Percentiles rank a stretch among this genome's conserved stretches.
Evolutionary conservation across 1,284 basidiomycete genomes (phyloP).

Genomic region (Leccinum fuscescens): DNA sequence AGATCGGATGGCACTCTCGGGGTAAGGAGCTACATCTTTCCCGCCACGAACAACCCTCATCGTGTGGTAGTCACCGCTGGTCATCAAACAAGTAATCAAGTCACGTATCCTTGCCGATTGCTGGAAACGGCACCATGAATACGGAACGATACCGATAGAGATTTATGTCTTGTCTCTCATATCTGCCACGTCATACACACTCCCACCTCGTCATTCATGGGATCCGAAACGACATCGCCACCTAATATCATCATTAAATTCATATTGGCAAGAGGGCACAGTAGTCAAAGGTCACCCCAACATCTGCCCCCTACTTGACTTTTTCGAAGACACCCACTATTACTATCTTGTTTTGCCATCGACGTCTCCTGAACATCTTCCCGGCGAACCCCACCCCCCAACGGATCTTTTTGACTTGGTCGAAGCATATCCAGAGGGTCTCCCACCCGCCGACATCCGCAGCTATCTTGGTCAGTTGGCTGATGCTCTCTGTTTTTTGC

Average conservation of each 20-base stretch:
- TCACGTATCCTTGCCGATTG: slow-evolving; percentile 97
- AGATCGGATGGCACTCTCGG: slow-evolving; percentile 74
- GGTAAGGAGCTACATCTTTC: slow-evolving; percentile 49
- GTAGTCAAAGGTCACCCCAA: slow-evolving; percentile 64
- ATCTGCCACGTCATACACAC: slow-evolving; percentile 71
- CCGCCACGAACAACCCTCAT: slow-evolving; percentile 17
- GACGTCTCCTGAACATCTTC: slow-evolving; percentile 55
- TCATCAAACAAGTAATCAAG: slow-evolving; percentile 99
- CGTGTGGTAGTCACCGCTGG: slow-evolving; percentile 58
- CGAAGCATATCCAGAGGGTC: slow-evolving; percentile 84
- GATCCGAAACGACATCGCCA: slow-evolving; percentile 55
- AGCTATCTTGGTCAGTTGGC: slow-evolving; percentile 92
- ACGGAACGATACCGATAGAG: slow-evolving; percentile 97
- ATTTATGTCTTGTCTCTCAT: slow-evolving; percentile 96
- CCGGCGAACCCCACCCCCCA: slow-evolving; percentile 53
- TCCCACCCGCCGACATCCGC: slow-evolving; percentile 74
- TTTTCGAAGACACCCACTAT: slow-evolving; percentile 96
- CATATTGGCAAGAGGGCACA: slow-evolving; percentile 65
- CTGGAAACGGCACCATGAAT: slow-evolving; percentile 95
- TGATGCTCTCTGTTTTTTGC: slow-evolving; percentile 89
- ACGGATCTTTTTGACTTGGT: slow-evolving; percentile 95
- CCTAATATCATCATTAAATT: slow-evolving; percentile 26
- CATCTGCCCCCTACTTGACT: slow-evolving; percentile 75
- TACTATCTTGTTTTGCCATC: slow-evolving; percentile 89
- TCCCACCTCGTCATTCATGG: slow-evolving; percentile 77